Conservation (phyloP, 1,284 basidiomycete species). For the Leccinum huronense region DNA sequence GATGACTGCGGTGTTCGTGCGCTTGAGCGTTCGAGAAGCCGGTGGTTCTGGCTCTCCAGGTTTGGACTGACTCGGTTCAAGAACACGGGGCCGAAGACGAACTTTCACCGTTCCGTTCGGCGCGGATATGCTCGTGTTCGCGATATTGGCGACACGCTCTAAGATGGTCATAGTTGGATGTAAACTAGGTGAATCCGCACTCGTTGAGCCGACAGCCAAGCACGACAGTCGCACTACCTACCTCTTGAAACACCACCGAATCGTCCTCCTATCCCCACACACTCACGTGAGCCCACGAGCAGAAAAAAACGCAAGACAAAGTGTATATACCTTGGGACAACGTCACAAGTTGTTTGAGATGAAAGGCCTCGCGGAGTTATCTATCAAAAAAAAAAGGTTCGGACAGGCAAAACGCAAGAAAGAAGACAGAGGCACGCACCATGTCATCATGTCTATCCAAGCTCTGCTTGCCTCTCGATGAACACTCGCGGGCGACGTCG, state of each 20-base stretch:
- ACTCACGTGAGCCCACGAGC: no score
- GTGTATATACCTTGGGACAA: conserved; percentile 59
- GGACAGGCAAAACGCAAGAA: no score
- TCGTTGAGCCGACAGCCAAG: conserved; percentile 5
- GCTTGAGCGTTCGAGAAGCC: conserved; percentile 19
- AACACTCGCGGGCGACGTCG: conserved; percentile 38
- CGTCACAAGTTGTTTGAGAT: conserved; percentile 75
- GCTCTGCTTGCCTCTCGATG: conserved; percentile 53
- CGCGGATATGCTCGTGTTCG: conserved; percentile 5
- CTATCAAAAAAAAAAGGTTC: not conserved
- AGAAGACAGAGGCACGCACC: conserved; percentile 37
- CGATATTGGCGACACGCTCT: conserved; percentile 1
- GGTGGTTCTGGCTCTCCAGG: not conserved
- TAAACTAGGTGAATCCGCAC: conserved; percentile 40
- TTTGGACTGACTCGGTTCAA: no score
- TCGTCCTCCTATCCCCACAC: no score
- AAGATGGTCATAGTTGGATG: no score
- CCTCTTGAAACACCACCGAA: conserved; percentile 71
- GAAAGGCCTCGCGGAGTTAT: conserved; percentile 81
- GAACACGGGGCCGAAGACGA: conserved; percentile 6
- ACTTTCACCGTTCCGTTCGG: conserved; percentile 17
- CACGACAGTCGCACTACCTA: conserved; percentile 37
- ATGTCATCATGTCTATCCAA: conserved; percentile 75
- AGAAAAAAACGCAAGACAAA: no score
- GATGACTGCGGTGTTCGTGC: conserved; percentile 10